These are phyloP conservation scores for Bothriochloa decipiens DNA, from an alignment of 176 grass and related monocot species.

Conservation along the genomic window DNA sequence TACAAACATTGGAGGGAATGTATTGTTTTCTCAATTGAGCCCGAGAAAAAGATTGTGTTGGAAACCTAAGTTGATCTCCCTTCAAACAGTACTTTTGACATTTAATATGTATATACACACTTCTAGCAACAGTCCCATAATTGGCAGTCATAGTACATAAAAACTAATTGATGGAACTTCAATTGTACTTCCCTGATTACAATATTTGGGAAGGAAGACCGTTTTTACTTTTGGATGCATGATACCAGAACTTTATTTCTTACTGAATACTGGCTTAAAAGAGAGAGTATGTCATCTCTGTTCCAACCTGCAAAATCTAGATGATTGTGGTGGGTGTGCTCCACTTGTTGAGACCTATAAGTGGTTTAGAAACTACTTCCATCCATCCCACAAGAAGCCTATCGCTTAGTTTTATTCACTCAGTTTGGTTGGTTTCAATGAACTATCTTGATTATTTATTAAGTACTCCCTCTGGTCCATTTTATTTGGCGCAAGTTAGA, in stretches of 20 bases:
- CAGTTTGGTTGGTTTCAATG: not conserved
- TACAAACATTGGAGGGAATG: slow-evolving; percentile 16
- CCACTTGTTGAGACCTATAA: not conserved
- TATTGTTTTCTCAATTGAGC: not conserved
- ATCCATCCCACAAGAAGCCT: slow-evolving; percentile 21
- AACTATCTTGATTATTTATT: not conserved
- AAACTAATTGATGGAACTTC: not conserved
- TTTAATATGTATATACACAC: not conserved
- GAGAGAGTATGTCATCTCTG: not conserved
- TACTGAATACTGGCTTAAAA: not conserved
- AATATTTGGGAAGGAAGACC: not conserved
- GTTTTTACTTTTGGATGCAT: not conserved
- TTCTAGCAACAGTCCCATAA: not conserved
- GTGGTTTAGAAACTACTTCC: not conserved
- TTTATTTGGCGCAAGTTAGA: no score
- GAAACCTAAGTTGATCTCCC: slow-evolving; percentile 19
- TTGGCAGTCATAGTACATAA: slow-evolving; percentile 19
- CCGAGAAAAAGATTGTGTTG: not conserved
- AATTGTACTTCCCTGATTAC: not conserved
- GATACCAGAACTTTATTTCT: slow-evolving; percentile 14
- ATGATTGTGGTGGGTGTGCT: not conserved
- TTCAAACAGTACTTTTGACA: not conserved
- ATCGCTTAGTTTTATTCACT: not conserved
- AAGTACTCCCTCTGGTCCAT: not conserved
- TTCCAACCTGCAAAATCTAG: not conserved